phyloP scores from a whole-genome alignment of 768 basidiomycete species.

The Panaeolus papilionaceus region DNA sequence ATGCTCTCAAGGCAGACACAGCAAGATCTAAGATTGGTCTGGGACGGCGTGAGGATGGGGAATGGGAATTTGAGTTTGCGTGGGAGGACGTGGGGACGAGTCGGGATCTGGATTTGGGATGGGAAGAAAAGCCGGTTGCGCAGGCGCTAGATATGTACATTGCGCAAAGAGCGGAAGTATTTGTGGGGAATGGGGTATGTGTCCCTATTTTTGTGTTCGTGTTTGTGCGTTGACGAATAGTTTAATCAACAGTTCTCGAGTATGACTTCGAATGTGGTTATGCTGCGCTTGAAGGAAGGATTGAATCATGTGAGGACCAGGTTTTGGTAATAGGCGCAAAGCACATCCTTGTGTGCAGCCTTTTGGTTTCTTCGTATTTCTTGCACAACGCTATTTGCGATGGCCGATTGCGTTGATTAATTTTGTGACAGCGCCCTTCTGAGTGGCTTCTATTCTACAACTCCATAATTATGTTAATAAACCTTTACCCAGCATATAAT shows the following conservation, averaged over 20 bases:
- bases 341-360: neutral
- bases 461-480: too few relatives aligned
- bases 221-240: neutral
- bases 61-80: conserved; percentile 30
- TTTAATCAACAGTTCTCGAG: conserved; percentile 39
- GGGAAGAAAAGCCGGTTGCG: conserved; percentile 61
- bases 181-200: conserved; percentile 77
- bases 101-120: conserved; percentile 55
- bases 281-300: conserved; percentile 38
- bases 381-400: neutral
- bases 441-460: too few relatives aligned
- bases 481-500: too few relatives aligned
- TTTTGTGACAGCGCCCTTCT: too few relatives aligned
- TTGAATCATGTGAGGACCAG: conserved; percentile 36
- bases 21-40: neutral
- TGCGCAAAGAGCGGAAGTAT: conserved; percentile 64
- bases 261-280: conserved; percentile 41
- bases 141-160: conserved; percentile 76
- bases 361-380: neutral
- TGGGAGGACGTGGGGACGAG: conserved; percentile 62
- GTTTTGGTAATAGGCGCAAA: conserved; percentile 33
- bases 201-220: conserved; percentile 5
- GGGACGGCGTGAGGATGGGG: neutral
- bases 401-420: too few relatives aligned
- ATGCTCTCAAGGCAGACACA: conserved; percentile 23